These are phyloP conservation scores for Aegle marmelos DNA, from an alignment of 345 rosid species.

Conservation along the genomic window DNA sequence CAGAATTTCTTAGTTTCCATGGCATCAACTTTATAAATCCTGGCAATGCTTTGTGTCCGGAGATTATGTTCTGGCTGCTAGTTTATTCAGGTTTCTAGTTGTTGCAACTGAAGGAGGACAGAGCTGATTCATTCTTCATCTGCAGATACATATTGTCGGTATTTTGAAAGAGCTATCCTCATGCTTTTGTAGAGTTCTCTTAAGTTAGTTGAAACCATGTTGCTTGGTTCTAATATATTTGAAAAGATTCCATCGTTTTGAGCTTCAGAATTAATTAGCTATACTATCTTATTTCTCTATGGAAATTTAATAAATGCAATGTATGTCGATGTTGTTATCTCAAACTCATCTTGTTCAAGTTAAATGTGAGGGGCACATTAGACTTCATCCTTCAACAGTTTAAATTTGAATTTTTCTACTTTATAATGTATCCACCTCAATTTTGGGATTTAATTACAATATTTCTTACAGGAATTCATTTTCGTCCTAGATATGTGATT, in stretches of 20 bases:
- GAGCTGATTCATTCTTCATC: background rate
- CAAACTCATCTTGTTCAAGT: background rate
- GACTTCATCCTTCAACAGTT: background rate
- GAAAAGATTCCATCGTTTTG: too few relatives aligned
- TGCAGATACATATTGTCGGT: background rate
- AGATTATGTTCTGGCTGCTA: too few relatives aligned
- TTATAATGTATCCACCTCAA: background rate
- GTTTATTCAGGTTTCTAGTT: too few relatives aligned
- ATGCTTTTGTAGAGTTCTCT: background rate
- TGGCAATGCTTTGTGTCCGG: too few relatives aligned
- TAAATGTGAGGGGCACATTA: background rate
- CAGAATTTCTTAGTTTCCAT: too few relatives aligned
- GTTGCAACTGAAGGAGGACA: background rate
- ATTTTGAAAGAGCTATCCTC: constrained; percentile 28
- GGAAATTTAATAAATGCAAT: background rate
- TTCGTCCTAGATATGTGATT: background rate
- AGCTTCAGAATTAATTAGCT: too few relatives aligned
- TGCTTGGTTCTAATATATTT: too few relatives aligned
- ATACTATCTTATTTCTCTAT: background rate
- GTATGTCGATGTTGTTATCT: background rate
- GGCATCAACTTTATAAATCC: too few relatives aligned
- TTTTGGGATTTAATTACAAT: background rate
- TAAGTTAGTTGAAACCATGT: background rate
- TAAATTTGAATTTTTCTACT: background rate
- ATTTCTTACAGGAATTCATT: background rate